Evolutionary conservation across 2,329 filamentous ascomycete species (phyloP).

Genomic region (Colletotrichum salicis): DNA sequence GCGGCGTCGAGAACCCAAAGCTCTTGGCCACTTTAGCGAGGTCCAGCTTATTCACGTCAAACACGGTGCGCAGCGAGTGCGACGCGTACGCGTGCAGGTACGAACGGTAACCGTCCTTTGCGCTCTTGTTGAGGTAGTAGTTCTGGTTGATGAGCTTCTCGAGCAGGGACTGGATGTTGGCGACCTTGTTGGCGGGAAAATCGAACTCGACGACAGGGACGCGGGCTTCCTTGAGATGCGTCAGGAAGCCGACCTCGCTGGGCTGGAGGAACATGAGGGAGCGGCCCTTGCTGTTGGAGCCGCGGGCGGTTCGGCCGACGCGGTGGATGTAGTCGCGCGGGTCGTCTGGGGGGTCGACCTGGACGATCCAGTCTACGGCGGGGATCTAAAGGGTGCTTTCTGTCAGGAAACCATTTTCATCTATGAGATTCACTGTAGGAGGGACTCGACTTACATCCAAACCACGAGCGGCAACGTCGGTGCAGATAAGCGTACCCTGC

Average conservation of each 20-base stretch:
- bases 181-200: constrained; percentile 90
- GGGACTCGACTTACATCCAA: constrained; percentile 84
- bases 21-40: constrained; percentile 85
- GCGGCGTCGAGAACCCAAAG: constrained; percentile 83
- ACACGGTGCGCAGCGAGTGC: constrained; percentile 67
- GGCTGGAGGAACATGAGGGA: constrained; percentile 95
- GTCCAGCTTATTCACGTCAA: constrained; percentile 86
- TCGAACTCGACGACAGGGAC: constrained; percentile 97
- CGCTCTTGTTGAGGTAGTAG: constrained; percentile 94
- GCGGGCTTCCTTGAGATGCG: constrained; percentile 88
- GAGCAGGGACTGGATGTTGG: constrained; percentile 89
- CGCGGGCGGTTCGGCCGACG: constrained; percentile 92
- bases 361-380: constrained; percentile 92
- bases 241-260: constrained; percentile 90
- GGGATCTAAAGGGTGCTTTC: constrained; percentile 7
- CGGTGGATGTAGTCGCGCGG: constrained; percentile 94
- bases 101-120: constrained; percentile 82
- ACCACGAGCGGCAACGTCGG: constrained; percentile 93
- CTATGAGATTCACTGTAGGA: too few relatives aligned
- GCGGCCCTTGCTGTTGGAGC: constrained; percentile 83
- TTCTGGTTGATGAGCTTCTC: constrained; percentile 95
- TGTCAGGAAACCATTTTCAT: neutral
- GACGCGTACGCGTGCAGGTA: constrained; percentile 96
- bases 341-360: constrained; percentile 95
- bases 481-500: constrained; percentile 91